phyloP scores from a whole-genome alignment of 2,329 filamentous ascomycete genomes.

The Thermochaetoides dissita region DNA sequence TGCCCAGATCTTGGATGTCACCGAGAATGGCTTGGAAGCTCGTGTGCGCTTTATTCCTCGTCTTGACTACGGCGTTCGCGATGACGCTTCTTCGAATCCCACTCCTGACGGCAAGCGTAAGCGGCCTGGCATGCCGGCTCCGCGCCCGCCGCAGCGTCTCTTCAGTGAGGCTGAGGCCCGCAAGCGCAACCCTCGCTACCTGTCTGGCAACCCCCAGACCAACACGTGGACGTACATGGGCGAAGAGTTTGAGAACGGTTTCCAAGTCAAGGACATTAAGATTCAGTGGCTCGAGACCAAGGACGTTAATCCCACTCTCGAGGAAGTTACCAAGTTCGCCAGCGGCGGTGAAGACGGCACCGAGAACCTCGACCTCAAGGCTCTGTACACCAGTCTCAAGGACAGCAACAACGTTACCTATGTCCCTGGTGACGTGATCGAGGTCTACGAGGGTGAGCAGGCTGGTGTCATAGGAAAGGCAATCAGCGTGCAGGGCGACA shows the following conservation, averaged over 20 bases:
- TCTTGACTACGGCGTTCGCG: constrained; percentile 78
- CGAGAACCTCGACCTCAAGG: constrained; percentile 83
- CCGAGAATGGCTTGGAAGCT: constrained; percentile 81
- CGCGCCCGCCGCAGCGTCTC: constrained; percentile 70
- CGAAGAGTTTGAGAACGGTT: constrained; percentile 85
- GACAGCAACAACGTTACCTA: constrained; percentile 74
- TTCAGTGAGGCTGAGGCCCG: constrained; percentile 90
- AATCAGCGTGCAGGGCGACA: constrained; percentile 75
- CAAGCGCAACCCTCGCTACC: constrained; percentile 59
- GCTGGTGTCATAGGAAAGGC: constrained; percentile 79
- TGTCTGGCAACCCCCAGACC: constrained; percentile 56
- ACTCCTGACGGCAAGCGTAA: constrained; percentile 63
- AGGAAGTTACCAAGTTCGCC: constrained; percentile 91
- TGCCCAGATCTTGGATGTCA: constrained; percentile 82
- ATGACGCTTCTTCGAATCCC: constrained; percentile 44
- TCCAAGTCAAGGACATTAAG: constrained; percentile 86
- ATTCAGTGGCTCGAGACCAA: constrained; percentile 74
- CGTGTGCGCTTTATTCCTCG: constrained; percentile 78
- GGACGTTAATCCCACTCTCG: constrained; percentile 81
- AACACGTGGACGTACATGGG: constrained; percentile 75
- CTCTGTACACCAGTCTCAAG: constrained; percentile 79
- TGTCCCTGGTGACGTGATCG: constrained; percentile 85
- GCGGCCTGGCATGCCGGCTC: constrained; percentile 45
- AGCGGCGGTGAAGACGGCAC: constrained; percentile 80
- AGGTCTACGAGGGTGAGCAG: constrained; percentile 92